Conservation (phyloP, 768 basidiomycete genomes). For the Kwoniella sp. region DNA sequence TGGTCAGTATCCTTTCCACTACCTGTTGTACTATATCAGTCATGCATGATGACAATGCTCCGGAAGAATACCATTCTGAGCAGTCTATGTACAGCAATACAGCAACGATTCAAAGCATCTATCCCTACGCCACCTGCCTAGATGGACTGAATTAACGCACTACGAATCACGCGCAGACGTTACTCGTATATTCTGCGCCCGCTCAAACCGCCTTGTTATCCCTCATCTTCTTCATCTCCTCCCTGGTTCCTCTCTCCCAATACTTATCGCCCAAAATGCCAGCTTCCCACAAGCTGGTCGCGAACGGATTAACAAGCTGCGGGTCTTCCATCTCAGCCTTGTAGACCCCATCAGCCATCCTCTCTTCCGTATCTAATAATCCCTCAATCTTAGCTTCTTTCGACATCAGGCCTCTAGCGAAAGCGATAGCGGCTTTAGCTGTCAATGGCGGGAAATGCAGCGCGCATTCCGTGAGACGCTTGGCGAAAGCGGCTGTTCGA, state of each 20-base stretch:
- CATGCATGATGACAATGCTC: neutral
- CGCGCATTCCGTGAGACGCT: conserved; percentile 79
- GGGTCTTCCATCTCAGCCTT: conserved; percentile 85
- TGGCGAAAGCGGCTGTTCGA: conserved; percentile 87
- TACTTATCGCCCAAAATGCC: conserved; percentile 62
- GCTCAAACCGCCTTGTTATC: conserved; percentile 25
- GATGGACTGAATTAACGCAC: too few species aligned
- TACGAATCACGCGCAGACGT: too few species aligned
- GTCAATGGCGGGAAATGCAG: conserved; percentile 76
- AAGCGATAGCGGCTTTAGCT: conserved; percentile 70
- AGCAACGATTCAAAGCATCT: too few species aligned
- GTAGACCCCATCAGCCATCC: conserved; percentile 80
- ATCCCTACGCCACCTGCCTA: too few species aligned
- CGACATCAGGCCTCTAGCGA: conserved; percentile 70
- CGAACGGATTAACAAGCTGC: conserved; percentile 62
- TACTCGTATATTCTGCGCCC: too few species aligned
- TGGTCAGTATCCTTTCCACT: too few species aligned
- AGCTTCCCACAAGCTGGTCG: conserved; percentile 84
- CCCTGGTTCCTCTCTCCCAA: conserved; percentile 68
- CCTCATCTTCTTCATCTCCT: conserved; percentile 61
- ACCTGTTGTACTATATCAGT: neutral
- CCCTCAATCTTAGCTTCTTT: conserved; percentile 80
- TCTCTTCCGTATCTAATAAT: conserved; percentile 82
- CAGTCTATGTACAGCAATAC: too few species aligned
- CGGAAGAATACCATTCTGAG: too few species aligned